phyloP scores from a whole-genome alignment of 805 yeast species.

The Sugiyamaella chiloensis region DNA sequence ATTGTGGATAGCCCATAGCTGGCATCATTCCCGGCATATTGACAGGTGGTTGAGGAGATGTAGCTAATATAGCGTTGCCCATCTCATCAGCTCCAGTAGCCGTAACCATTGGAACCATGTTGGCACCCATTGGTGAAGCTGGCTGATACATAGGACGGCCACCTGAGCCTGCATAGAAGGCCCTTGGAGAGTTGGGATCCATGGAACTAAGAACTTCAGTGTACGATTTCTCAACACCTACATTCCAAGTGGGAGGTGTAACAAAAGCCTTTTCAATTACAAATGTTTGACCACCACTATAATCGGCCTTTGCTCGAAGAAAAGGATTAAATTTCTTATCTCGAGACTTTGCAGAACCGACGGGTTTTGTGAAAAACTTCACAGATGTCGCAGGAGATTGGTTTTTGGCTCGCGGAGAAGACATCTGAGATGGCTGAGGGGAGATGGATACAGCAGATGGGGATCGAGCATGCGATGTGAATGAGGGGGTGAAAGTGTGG shows the following conservation, averaged over 20 bases:
- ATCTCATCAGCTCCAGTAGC: slow-evolving; percentile 20
- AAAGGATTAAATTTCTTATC: slow-evolving; percentile 53
- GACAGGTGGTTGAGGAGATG: slow-evolving; percentile 19
- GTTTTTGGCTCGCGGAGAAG: slow-evolving; percentile 26
- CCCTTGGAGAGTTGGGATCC: slow-evolving; percentile 3
- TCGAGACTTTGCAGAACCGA: slow-evolving; percentile 26
- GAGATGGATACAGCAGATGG: slow-evolving; percentile 16
- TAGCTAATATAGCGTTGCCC: slow-evolving; percentile 19
- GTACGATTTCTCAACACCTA: slow-evolving; percentile 53
- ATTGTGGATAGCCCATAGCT: slow-evolving; percentile 19
- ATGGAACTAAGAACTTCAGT: slow-evolving; percentile 45
- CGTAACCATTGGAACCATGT: slow-evolving; percentile 19
- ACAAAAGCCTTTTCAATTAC: slow-evolving; percentile 59
- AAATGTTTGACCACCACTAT: slow-evolving; percentile 15
- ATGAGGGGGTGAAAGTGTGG: slow-evolving; percentile 52
- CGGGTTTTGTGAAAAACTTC: slow-evolving; percentile 37
- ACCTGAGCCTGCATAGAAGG: neutral
- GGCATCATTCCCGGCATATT: slow-evolving; percentile 23
- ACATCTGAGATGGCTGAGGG: slow-evolving; percentile 24
- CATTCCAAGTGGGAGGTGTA: slow-evolving; percentile 77
- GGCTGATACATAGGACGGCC: slow-evolving; percentile 3
- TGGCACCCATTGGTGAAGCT: slow-evolving; percentile 15
- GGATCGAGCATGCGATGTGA: slow-evolving; percentile 30
- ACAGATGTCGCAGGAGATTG: slow-evolving; percentile 16
- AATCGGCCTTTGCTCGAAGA: slow-evolving; percentile 41